phyloP scores from a whole-genome alignment of 2,329 filamentous ascomycete species.

The Xylaria sp. region DNA sequence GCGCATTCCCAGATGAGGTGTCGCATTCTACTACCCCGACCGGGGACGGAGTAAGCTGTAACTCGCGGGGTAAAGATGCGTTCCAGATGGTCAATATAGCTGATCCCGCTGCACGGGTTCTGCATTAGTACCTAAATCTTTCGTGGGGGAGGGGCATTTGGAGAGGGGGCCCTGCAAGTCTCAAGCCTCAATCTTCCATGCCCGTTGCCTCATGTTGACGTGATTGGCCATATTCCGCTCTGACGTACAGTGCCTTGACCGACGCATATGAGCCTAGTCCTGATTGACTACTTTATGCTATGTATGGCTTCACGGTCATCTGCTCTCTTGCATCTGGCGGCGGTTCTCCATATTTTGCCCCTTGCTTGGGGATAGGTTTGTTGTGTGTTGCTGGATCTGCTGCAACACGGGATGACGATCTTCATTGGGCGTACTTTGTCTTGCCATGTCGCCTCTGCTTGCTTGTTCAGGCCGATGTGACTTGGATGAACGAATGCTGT shows the following conservation, averaged over 20 bases:
- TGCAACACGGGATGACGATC: not conserved
- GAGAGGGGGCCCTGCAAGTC: slow-evolving; percentile 1
- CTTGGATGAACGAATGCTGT: not conserved
- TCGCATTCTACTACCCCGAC: slow-evolving; percentile 5
- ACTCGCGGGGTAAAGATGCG: slow-evolving; percentile 17
- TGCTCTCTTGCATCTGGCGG: slow-evolving; percentile 7
- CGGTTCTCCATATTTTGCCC: not conserved
- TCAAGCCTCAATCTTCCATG: not conserved
- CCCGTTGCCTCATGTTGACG: not conserved
- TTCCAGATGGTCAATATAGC: not conserved
- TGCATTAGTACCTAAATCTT: slow-evolving; percentile 18
- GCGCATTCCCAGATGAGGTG: not conserved
- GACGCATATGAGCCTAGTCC: not conserved
- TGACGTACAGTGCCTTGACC: not conserved
- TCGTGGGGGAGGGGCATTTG: not conserved
- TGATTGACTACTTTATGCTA: not conserved
- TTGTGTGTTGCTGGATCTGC: not conserved
- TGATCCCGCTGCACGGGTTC: not conserved
- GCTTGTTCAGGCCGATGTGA: not conserved
- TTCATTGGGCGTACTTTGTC: not conserved
- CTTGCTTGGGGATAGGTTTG: not conserved
- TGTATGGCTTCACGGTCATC: slow-evolving; percentile 5
- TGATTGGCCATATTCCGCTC: not conserved
- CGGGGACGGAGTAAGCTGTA: slow-evolving; percentile 7
- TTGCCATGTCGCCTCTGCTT: not conserved